Evolutionary conservation across 805 yeast species (phyloP), one percentile per base, ranked within the genome.

Genomic region (Lipomyces starkeyi): DNA sequence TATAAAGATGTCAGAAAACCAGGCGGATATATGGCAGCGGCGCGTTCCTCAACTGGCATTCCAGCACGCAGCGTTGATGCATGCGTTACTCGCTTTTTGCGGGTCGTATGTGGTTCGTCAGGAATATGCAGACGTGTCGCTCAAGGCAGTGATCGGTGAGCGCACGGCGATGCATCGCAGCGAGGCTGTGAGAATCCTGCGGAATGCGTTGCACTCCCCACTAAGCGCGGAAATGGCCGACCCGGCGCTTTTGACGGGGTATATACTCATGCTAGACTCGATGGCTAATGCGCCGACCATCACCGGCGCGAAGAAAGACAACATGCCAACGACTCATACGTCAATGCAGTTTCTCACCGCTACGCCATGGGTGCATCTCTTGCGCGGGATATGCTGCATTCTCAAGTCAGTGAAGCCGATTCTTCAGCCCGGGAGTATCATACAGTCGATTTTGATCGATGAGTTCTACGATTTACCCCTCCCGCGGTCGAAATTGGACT

Each of bases 351-450:
- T 93, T 2, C 78, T 93, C 66, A 97, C 97, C 0, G 93, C 98
- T 1, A 88, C 95, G 2, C 97, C 98, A 0, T 94, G 98, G 98
- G 88, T 94, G 65, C 95, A 91, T 82, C 98, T 94, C 75, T 97
- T 94, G 13, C 91, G 95, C 74, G 98, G 98, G 40, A 97, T 98
- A 0, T 97, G 97, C 5, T 93, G 98, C 0, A 94, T 94, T 63
- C 82, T 94, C 61, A 91, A 97, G 1, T 97, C 97, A 0, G 97
- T 93, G n/a, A 92, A 97, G 93, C 97, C 97, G 3, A 81, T 93
- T 61, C 88, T 93, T 61, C 88, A 88, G 58, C 88, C 87, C 58
- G 82, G 84, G 14, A 88, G 92, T 2, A 78, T 90, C 64, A 89
- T 89, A 76, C 85, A 86, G 74, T 84, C 87, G 71, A 83, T 89